These are phyloP conservation scores for Oryza brachyantha DNA, from an alignment of 176 grass and related monocot species.

Conservation along the genomic window DNA sequence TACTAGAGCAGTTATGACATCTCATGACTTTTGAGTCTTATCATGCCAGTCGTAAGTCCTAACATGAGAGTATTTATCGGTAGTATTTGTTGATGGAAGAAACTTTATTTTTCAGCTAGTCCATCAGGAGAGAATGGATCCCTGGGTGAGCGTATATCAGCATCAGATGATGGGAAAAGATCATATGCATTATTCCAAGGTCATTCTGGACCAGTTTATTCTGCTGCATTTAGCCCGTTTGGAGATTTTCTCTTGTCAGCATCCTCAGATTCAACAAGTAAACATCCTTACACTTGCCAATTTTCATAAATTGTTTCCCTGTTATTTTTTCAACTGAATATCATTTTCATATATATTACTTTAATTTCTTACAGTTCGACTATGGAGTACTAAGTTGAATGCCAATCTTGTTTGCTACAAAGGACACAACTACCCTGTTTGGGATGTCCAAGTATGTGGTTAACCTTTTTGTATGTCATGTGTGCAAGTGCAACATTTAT, in stretches of 20 bases:
- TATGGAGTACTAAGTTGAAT: slow-evolving; percentile 93
- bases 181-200: slow-evolving; percentile 83
- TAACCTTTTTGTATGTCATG: background rate
- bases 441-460: slow-evolving; percentile 89
- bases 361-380: slow-evolving; percentile 64
- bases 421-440: slow-evolving; percentile 96
- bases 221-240: slow-evolving; percentile 76
- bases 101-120: slow-evolving; percentile 49
- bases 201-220: slow-evolving; percentile 94
- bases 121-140: slow-evolving; percentile 63
- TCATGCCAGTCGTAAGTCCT: background rate
- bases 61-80: slow-evolving; percentile 10
- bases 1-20: background rate
- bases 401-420: slow-evolving; percentile 96
- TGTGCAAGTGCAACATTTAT: slow-evolving; percentile 3
- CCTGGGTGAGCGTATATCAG: slow-evolving; percentile 48
- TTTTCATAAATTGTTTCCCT: slow-evolving; percentile 16
- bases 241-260: slow-evolving; percentile 90
- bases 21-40: background rate
- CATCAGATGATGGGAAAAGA: slow-evolving; percentile 60
- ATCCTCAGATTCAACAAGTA: slow-evolving; percentile 96
- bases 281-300: slow-evolving; percentile 14
- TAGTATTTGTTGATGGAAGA: slow-evolving; percentile 23
- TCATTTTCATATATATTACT: background rate
- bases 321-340: background rate